A percentile compares a stretch with the other conserved stretches of the same genome.
Evolutionary conservation across 352 stramenopile species (phyloP).

Genomic region (Globisporangium splendens): DNA sequence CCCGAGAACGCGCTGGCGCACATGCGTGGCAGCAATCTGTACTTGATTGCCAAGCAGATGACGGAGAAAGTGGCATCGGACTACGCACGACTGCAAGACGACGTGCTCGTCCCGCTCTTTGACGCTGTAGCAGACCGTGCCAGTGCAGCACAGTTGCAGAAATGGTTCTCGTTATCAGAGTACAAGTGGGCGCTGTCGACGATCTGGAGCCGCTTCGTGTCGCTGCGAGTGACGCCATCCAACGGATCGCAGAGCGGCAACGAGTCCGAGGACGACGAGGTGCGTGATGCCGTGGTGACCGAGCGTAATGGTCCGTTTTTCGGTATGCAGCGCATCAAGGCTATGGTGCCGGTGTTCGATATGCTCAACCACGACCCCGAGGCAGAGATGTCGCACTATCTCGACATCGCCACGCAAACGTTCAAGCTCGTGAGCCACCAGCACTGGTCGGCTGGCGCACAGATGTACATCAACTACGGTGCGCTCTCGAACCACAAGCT

Average conservation of each 20-base stretch:
- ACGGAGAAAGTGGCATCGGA: constrained; percentile 47
- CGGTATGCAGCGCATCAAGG: constrained; percentile 51
- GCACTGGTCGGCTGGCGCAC: constrained; percentile 61
- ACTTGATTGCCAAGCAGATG: constrained; percentile 64
- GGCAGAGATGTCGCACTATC: constrained; percentile 71
- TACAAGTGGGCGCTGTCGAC: constrained; percentile 85
- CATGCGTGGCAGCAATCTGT: constrained; percentile 62
- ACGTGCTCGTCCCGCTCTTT: constrained; percentile 48
- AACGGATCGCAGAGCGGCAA: constrained; percentile 12
- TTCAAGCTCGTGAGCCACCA: constrained; percentile 76
- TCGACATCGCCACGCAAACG: constrained; percentile 37
- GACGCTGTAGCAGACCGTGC: constrained; percentile 25
- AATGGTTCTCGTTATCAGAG: constrained; percentile 59
- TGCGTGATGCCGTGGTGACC: constrained; percentile 1
- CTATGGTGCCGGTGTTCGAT: constrained; percentile 84
- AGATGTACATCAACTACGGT: constrained; percentile 83
- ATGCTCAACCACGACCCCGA: constrained; percentile 84
- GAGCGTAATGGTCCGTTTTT: constrained; percentile 3
- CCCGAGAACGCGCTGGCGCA: constrained; percentile 26
- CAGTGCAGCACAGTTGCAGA: constrained; percentile 8
- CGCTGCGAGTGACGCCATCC: constrained; percentile 33
- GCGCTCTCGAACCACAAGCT: constrained; percentile 82
- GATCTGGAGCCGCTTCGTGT: constrained; percentile 86
- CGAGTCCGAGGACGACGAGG: constrained; percentile 7
- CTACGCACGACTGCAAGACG: constrained; percentile 35